Evolutionary conservation across 345 rosid species (phyloP), one percentile per base, ranked within the genome.

Genomic region (Syzygium aromaticum): DNA sequence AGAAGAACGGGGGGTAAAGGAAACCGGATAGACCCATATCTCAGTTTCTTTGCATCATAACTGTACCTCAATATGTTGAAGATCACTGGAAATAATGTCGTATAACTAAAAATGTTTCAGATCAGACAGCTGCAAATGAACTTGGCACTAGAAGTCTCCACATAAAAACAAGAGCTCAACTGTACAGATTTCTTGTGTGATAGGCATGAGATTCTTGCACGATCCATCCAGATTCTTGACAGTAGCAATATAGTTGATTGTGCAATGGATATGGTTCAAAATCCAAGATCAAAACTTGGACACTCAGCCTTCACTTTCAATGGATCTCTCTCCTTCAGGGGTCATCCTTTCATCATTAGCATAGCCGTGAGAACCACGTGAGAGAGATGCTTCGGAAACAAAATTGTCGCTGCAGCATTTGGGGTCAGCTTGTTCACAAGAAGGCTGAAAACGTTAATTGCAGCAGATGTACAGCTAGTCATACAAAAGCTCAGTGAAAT

Each of bases 221-320:
- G 0, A 17, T 61, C 33, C 67, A 61, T 61, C 67, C 8, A n/a
- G 17, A 61, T 0, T 61, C 33, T 61, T 2, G 8, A 61, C 33
- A 6, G 67, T n/a, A 61, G 28, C 63, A 23, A 1, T 57, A 57
- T 57, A 10, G 67, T 61, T 27, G 67, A 61, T n/a, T 61, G 12
- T 12, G 67, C 67, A 61, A 61, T 61, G 67, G 30, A 27, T 30
- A 61, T 27, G 67, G 84, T 40, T 93, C 92, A 93, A 54, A 94
- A 87, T 89, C 94, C 96, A 16, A 94, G 93, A 90, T 94, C 94
- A 86, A 95, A 94, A 91, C 91, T 91, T 15, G 93, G 89, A 86
- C 89, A 88, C 77, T 89, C 86, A 49, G 77, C 85, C 8, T 54
- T 51, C 87, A 90, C 88, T 77, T 63, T 84, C n/a, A 89, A 56